These are phyloP conservation scores for Lunularia cruciata DNA, from an alignment of 225 moss, liverwort and hornwort genomes.

Conservation along the genomic window DNA sequence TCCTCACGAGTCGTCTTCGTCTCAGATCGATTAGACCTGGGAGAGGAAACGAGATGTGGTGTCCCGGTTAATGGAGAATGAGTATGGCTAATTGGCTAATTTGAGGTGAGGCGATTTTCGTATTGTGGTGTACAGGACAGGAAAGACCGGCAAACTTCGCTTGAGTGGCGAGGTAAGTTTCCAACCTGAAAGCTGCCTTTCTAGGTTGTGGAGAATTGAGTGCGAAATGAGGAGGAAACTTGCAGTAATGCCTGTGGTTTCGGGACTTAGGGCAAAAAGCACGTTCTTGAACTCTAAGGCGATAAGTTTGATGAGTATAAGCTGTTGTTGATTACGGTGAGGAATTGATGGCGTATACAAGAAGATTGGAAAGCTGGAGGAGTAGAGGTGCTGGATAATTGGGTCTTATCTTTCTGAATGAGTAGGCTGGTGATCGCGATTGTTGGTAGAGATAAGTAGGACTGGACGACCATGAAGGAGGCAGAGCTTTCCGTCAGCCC, in stretches of 20 bases:
- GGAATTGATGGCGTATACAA: neutral
- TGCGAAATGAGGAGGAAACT: neutral
- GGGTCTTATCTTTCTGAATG: too few relatives aligned
- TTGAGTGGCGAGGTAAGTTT: neutral
- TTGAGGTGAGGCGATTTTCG: constrained; percentile 9
- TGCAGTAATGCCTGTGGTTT: neutral
- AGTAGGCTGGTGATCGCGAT: too few relatives aligned
- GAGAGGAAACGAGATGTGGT: too few relatives aligned
- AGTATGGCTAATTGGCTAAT: constrained; percentile 12
- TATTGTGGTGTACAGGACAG: neutral
- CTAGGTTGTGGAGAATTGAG: neutral
- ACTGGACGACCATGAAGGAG: too few relatives aligned
- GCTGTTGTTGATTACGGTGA: neutral
- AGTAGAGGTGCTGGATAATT: neutral
- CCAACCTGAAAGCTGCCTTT: neutral
- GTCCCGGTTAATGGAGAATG: constrained; percentile 6
- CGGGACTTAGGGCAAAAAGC: neutral
- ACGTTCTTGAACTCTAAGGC: neutral
- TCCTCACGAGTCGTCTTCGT: too few relatives aligned
- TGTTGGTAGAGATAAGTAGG: too few relatives aligned
- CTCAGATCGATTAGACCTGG: too few relatives aligned
- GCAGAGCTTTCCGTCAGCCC: too few relatives aligned
- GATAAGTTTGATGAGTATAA: neutral
- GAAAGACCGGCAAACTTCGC: neutral
- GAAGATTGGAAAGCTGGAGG: neutral